Base-by-base conservation (phyloP, 2,329 filamentous ascomycete species). In the Diaporthe ampelina region DNA sequence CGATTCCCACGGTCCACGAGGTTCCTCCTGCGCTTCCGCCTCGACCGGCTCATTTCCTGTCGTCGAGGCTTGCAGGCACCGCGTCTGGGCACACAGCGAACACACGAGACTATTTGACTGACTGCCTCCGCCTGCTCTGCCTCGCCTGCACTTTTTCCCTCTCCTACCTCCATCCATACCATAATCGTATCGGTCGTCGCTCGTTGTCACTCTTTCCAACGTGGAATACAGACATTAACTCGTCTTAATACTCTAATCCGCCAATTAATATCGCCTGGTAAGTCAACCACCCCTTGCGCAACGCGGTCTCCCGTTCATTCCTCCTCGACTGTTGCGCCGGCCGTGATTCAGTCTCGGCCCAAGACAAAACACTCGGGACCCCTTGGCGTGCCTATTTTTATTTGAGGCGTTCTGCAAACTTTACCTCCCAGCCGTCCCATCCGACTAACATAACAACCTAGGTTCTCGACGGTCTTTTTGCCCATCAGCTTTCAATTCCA, bases 181-280 rank as follows among this genome's bases (percentile, higher is more conserved):
- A 32, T 58, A 43, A 59, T 45, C 69, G 40, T 54, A 40, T 40
- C 70, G 59, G 59, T n/a, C 45, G 58, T 29, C 68, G 45, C 70
- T 73, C 59, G 52, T 73, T 74, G 73, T 73, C 70, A 65, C 59
- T 74, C 73, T 24, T 74, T 74, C 52, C 68, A 72, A 48, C 58
- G 21, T 19, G 56, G 54, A 57, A 48, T 10, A 48, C 45, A 48
- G 45, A n/a, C 45, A 19, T 50, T 50, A 37, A 43, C 40, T 24
- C 48, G 35, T 72, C 54, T 65, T 68, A 72, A 54, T 59, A 61
- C 54, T 52, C 26, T 45, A 73, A 68, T 61, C 48, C 61, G 19
- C 24, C 32, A 4, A 52, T 68, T 74, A 57, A 63, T 71, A 57
- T 32, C 9, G 35, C 15, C 40, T 24, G 40, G 73, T 75, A 75